These are phyloP conservation scores for Takashimella koratensis DNA, from an alignment of 1,284 basidiomycete species.

Conservation along the genomic window DNA sequence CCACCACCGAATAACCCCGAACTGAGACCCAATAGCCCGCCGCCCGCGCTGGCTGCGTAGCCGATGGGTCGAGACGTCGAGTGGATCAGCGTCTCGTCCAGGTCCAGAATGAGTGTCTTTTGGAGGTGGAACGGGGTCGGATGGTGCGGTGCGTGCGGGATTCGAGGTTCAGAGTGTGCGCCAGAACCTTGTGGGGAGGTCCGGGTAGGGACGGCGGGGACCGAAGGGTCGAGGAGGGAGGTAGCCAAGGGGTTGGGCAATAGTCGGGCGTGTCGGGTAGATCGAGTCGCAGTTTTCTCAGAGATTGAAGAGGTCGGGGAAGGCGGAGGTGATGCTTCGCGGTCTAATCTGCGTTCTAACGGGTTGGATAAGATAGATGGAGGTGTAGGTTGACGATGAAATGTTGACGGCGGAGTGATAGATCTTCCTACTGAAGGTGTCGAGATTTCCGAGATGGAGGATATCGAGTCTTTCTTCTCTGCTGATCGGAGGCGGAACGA, in stretches of 20 bases:
- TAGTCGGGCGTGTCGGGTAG: constrained; percentile 21
- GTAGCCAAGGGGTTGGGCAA: constrained; percentile 43
- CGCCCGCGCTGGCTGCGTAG: constrained; percentile 51
- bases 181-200: constrained; percentile 38
- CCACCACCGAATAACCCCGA: constrained; percentile 51
- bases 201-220: constrained; percentile 46
- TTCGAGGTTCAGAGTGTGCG: constrained; percentile 7
- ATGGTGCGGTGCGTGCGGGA: constrained; percentile 33
- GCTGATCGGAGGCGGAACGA: constrained; percentile 37
- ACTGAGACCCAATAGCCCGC: constrained; percentile 61
- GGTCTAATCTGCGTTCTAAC: neutral
- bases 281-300: neutral
- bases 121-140: constrained; percentile 70
- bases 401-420: neutral
- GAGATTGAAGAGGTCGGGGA: neutral
- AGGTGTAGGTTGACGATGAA: constrained; percentile 11
- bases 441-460: neutral
- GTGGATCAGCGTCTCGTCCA: constrained; percentile 97
- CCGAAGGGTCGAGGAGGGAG: constrained; percentile 40
- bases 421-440: neutral
- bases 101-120: constrained; percentile 90
- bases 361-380: constrained; percentile 29
- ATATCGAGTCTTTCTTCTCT: constrained; percentile 14
- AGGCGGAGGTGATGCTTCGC: neutral
- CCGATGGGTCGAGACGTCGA: constrained; percentile 76